phyloP scores from a whole-genome alignment of 306 rosid species.

The Ormosia emarginata region DNA sequence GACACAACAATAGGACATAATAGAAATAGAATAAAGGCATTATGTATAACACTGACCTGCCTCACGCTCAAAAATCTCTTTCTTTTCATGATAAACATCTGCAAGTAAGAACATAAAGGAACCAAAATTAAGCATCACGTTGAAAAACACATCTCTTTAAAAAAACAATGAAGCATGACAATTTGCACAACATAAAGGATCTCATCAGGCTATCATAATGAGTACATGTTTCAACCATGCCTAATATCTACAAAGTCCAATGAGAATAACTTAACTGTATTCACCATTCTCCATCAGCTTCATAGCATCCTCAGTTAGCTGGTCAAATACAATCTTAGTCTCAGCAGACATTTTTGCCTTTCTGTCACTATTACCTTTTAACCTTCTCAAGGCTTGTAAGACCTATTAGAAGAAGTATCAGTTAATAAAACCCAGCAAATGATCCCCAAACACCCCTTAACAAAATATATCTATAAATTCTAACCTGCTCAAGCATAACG shows the following conservation, averaged over 20 bases:
- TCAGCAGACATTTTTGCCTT: conserved; percentile 86
- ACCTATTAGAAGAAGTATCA: conserved; percentile 49
- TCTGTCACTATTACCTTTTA: conserved; percentile 76
- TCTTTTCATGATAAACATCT: conserved; percentile 90
- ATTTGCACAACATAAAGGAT: neutral
- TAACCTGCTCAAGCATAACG: neutral
- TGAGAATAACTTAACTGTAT: conserved; percentile 55
- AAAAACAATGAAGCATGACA: conserved; percentile 3
- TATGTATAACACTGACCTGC: conserved; percentile 49
- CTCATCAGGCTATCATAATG: conserved; percentile 8
- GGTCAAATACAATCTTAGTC: conserved; percentile 73
- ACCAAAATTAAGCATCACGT: conserved; percentile 4
- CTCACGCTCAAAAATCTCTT: conserved; percentile 87
- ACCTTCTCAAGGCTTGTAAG: conserved; percentile 88
- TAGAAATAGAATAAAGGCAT: neutral
- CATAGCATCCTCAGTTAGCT: conserved; percentile 95
- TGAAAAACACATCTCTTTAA: neutral
- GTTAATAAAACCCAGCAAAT: conserved; percentile 19
- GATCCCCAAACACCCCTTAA: conserved; percentile 8
- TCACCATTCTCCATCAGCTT: conserved; percentile 94
- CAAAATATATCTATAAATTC: neutral
- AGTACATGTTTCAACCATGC: neutral
- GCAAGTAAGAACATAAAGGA: conserved; percentile 8
- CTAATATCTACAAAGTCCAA: conserved; percentile 12
- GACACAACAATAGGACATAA: neutral